Evolutionary conservation across 2,329 filamentous ascomycete genomes (phyloP).

Genomic region (Aureobasidium sp.): DNA sequence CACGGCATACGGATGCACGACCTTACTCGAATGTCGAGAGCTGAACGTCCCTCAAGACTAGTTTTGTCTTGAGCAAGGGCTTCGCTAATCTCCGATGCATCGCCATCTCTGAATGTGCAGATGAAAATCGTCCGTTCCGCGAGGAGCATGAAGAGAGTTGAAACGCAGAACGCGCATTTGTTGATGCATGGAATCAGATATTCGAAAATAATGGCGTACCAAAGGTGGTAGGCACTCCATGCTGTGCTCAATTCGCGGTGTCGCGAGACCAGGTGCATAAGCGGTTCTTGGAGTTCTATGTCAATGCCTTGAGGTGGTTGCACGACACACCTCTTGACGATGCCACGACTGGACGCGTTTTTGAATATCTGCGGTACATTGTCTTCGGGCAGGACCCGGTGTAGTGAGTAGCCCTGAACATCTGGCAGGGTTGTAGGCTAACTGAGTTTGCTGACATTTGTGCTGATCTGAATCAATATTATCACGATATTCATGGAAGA

Average conservation of each 20-base stretch:
- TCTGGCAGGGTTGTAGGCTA: background rate
- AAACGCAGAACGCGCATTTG: background rate
- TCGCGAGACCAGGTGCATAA: conserved; percentile 41
- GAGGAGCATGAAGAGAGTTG: conserved; percentile 27
- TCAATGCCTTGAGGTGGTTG: conserved; percentile 44
- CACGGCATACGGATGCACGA: conserved; percentile 13
- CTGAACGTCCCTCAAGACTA: conserved; percentile 34
- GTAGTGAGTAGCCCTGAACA: background rate
- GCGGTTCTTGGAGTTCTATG: conserved; percentile 42
- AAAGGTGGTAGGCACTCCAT: conserved; percentile 41
- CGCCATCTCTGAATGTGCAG: conserved; percentile 46
- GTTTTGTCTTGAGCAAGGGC: conserved; percentile 43
- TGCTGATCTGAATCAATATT: background rate
- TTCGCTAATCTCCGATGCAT: conserved; percentile 50
- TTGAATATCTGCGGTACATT: conserved; percentile 53
- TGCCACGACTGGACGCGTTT: conserved; percentile 45
- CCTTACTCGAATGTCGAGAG: conserved; percentile 19
- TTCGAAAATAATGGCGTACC: conserved; percentile 28
- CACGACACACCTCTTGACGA: conserved; percentile 40
- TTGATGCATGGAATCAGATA: background rate
- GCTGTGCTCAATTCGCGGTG: conserved; percentile 51
- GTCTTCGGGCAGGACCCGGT: background rate
- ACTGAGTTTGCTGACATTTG: background rate
- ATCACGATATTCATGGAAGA: background rate
- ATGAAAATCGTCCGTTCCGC: conserved; percentile 41